Percentiles rank a stretch among this genome's conserved stretches.
These are phyloP conservation scores for Melampsora abietis-canadensis DNA, from an alignment of 1,284 basidiomycete genomes.

Conservation along the genomic window DNA sequence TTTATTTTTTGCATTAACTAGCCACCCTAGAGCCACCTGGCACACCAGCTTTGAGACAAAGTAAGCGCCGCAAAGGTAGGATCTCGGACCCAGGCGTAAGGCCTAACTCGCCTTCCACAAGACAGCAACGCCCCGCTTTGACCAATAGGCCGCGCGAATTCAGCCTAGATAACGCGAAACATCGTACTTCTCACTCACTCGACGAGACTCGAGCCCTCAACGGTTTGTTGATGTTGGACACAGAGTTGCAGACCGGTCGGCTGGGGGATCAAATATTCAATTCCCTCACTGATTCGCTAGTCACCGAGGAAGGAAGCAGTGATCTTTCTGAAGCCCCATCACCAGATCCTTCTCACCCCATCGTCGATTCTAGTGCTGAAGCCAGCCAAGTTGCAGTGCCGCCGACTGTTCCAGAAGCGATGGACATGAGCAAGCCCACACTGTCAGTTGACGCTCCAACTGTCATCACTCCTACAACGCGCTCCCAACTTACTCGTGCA, in stretches of 20 bases:
- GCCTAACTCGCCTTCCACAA: background rate
- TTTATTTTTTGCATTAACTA: slow-evolving; percentile 2
- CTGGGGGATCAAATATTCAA: background rate
- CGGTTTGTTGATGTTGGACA: background rate
- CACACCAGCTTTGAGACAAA: slow-evolving; percentile 6
- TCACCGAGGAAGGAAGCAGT: slow-evolving; percentile 26
- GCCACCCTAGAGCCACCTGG: slow-evolving; percentile 4
- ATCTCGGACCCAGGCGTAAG: slow-evolving; percentile 11
- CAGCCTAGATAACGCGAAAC: background rate
- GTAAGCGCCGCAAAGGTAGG: slow-evolving; percentile 14
- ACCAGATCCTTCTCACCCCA: background rate
- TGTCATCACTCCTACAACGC: background rate
- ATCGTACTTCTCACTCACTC: background rate
- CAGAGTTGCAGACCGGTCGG: background rate
- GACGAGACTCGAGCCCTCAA: background rate
- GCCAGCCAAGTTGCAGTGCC: background rate
- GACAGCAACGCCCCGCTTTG: slow-evolving; percentile 26
- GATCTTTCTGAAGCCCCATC: slow-evolving; percentile 37
- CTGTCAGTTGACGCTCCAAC: background rate
- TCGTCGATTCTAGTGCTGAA: background rate
- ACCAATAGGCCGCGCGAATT: slow-evolving; percentile 5
- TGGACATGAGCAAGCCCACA: background rate
- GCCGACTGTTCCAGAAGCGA: background rate
- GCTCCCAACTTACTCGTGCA: background rate
- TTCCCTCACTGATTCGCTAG: background rate